Conservation (phyloP, 495 filamentous ascomycete genomes). For the Lepraria neglecta region DNA sequence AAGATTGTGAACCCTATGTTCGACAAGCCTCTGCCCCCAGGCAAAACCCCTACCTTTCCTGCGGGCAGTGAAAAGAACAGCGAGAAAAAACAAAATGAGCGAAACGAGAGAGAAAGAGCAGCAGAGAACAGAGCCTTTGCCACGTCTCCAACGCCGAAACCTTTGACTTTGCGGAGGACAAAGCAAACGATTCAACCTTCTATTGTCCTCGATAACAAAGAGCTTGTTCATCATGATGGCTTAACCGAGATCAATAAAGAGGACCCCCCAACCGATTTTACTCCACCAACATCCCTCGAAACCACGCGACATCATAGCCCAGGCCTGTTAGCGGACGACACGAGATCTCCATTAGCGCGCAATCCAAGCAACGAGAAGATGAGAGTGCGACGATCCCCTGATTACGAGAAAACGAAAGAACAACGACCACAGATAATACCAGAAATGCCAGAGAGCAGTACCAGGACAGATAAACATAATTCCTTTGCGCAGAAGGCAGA, state of each 20-base stretch:
- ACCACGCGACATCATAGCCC: slow-evolving; percentile 1
- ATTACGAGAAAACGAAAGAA: slow-evolving; percentile 23
- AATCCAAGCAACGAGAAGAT: slow-evolving; percentile 27
- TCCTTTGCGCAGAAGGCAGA: slow-evolving; percentile 1
- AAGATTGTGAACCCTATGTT: slow-evolving; percentile 37
- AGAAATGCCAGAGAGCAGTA: slow-evolving; percentile 15
- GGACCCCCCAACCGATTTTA: neutral
- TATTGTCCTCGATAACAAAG: slow-evolving; percentile 12
- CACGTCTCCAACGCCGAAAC: slow-evolving; percentile 7
- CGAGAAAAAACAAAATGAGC: slow-evolving; percentile 13
- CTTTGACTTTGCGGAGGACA: neutral
- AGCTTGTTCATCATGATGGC: neutral
- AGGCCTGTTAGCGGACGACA: slow-evolving; percentile 17
- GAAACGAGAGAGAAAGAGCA: slow-evolving; percentile 14
- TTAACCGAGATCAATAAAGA: neutral
- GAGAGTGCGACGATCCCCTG: slow-evolving; percentile 18
- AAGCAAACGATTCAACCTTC: slow-evolving; percentile 10
- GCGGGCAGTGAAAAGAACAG: slow-evolving; percentile 23
- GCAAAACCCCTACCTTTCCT: slow-evolving; percentile 26
- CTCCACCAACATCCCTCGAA: neutral
- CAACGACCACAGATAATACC: slow-evolving; percentile 16
- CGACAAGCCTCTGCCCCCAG: slow-evolving; percentile 27
- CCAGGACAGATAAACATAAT: neutral
- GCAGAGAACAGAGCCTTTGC: slow-evolving; percentile 5
- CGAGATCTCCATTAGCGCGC: slow-evolving; percentile 25